These are phyloP conservation scores for Leccinum subgranulosum DNA, from an alignment of 768 basidiomycete genomes.

Conservation along the genomic window DNA sequence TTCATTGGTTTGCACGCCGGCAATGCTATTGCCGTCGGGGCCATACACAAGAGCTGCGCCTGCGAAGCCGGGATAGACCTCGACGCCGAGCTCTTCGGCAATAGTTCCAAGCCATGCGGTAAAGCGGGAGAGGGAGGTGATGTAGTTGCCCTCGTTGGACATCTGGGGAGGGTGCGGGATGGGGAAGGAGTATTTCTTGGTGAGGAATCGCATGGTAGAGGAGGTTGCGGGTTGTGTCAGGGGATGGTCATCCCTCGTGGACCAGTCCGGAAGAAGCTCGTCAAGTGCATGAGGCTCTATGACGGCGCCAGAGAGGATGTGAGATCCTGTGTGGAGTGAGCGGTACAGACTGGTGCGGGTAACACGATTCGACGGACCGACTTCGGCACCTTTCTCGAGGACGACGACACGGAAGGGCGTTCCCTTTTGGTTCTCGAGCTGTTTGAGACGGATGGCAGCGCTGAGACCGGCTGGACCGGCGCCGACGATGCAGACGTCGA, in stretches of 20 bases:
- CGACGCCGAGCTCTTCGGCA: conserved; percentile 85
- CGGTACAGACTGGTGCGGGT: neutral
- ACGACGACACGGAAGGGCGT: conserved; percentile 76
- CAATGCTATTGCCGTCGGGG: conserved; percentile 39
- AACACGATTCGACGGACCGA: conserved; percentile 53
- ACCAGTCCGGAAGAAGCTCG: conserved; percentile 89
- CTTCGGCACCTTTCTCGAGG: conserved; percentile 91
- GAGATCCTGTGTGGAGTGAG: conserved; percentile 59
- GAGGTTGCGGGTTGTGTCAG: conserved; percentile 75
- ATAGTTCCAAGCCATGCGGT: conserved; percentile 86
- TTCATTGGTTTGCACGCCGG: conserved; percentile 88
- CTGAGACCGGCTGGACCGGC: conserved; percentile 93
- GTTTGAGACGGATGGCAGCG: conserved; percentile 94
- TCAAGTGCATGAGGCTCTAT: conserved; percentile 90
- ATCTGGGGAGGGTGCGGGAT: conserved; percentile 98
- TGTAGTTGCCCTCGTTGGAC: conserved; percentile 91
- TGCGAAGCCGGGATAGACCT: conserved; percentile 96
- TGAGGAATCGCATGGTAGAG: conserved; percentile 85
- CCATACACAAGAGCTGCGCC: conserved; percentile 81
- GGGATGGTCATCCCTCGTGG: conserved; percentile 62
- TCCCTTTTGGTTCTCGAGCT: conserved; percentile 78
- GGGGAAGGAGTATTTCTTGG: conserved; percentile 62
- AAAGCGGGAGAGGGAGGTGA: conserved; percentile 84
- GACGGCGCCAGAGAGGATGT: conserved; percentile 94
- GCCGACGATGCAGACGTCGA: conserved; percentile 97